Evolutionary conservation across 148 eudicot genomes (phyloP), one percentile per base, ranked within the genome.

Genomic region (Salicornia ramosissima): DNA sequence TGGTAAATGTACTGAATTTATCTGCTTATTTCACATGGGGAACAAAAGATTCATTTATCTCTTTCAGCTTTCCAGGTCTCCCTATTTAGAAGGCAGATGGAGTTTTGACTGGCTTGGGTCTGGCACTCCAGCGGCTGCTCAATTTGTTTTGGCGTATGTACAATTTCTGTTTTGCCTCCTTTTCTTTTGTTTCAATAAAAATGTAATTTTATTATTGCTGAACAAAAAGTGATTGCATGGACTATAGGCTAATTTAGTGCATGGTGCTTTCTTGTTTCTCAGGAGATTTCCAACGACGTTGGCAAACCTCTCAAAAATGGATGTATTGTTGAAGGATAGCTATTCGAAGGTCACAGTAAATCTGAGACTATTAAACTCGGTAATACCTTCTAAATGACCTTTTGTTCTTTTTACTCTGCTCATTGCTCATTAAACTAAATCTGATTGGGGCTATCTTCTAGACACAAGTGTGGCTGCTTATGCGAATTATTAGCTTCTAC

Each of bases 51-150:
- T 84, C 75, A 81, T 74, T 73, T 64, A 64, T 67, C 67, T 62
- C 61, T 70, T 84, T 81, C 77, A 79, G 84, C 87, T 74, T 65
- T 87, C 79, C 98, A 92, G 98, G 87, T 90, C 96, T n/a, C 93
- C 98, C 31, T 85, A 63, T 81, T 71, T 92, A 64, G 96, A 90
- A 80, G 98, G 98, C 61, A 79, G 71, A 55, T 92, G 98, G 98
- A 88, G 85, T 72, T 86, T 92, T 69, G 90, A 90, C 77, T 92
- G 94, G 91, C 82, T 92, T 79, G 94, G 94, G 55, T 75, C 93
- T 49, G 86, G 89, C 65, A 86, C 82, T 80, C 88, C 91, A 14
- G 94, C 86, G 80, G 86, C 84, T 68, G 86, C 85, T 77, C 81
- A 69, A 43, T 71, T 86, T 26, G 9, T 84, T 61, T 79, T 84